Base-by-base conservation (phyloP, 495 filamentous ascomycete genomes). In the Apodospora peruviana region DNA sequence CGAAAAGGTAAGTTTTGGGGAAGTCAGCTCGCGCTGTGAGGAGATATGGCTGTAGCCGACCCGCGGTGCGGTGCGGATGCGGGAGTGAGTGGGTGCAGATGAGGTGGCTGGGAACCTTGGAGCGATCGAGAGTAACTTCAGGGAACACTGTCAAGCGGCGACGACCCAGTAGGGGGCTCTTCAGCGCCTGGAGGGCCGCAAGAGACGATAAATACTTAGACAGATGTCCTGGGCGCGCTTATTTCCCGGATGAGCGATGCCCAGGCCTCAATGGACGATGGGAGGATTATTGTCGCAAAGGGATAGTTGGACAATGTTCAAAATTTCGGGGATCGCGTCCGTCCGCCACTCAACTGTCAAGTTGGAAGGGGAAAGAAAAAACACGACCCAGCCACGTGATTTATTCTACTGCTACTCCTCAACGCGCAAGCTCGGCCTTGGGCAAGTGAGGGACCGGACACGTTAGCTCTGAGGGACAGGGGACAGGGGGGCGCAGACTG, bases 191-290 rank as follows among this genome's bases (percentile, higher is more conserved):
- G 40, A 14, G 20, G 17, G 45, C 17, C 49, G 51, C 25, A 52
- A 50, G 52, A 46, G 20, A 23, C 40, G 21, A 43, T 48, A n/a
- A 46, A 45, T 25, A 40, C 38, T 49, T 37, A 21, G n/a, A 14
- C 47, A 10, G n/a, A 35, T 19, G 20, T 44, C 25, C 51, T 43
- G 47, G 10, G 23, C 40, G 40, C 39, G 19, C 23, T 44, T 51
- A 44, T 29, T 39, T 48, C 37, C 22, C 48, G 8, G 51, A 32
- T 46, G 52, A 25, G 54, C 40, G 52, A 58, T 64, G 56, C 43
- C 51, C 43, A 40, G 51, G 43, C 23, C 48, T 52, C 62, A 67
- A 67, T 67, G 60, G 56, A 49, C 40, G 60, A 67, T 66, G 51
- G 36, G 36, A 57, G 43, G 36, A 27, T 29, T 55, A 29, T 53